A percentile compares a stretch with the other conserved stretches of the same genome.
Conservation (phyloP, 139 green algal species). For the Eudorina sp. region DNA sequence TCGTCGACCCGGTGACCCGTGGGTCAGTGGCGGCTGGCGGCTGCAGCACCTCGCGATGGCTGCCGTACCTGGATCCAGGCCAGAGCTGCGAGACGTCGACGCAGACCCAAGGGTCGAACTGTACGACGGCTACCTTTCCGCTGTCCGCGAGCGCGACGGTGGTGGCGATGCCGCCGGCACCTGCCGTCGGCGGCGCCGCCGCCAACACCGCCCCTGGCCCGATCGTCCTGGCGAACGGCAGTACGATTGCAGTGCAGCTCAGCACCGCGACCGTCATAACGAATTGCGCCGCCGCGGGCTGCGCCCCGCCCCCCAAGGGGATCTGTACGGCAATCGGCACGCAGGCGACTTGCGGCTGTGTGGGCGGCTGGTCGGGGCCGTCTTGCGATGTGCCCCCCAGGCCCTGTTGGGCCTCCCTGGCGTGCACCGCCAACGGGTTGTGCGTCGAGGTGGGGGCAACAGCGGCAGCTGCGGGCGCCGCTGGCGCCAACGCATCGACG, state of each 20-base stretch:
- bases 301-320: background rate
- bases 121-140: background rate
- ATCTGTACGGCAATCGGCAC: constrained; percentile 5
- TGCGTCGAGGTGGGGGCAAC: background rate
- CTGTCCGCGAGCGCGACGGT: background rate
- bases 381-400: background rate
- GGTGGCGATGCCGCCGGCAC: background rate
- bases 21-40: no score
- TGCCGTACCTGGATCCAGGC: background rate
- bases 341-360: background rate
- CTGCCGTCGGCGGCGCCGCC: background rate
- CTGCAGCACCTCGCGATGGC: background rate
- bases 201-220: no score
- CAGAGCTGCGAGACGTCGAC: background rate
- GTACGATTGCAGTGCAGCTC: background rate
- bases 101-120: background rate
- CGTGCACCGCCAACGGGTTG: background rate
- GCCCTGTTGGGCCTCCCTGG: background rate
- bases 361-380: background rate
- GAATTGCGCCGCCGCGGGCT: background rate
- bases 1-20: background rate
- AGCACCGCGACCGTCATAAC: background rate
- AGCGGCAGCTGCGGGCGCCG: no score
- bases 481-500: no score
- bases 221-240: constrained; percentile 6